These are phyloP conservation scores for Phaeosphaeriaceae sp. DNA, from an alignment of 2,329 filamentous ascomycete genomes.

Conservation along the genomic window DNA sequence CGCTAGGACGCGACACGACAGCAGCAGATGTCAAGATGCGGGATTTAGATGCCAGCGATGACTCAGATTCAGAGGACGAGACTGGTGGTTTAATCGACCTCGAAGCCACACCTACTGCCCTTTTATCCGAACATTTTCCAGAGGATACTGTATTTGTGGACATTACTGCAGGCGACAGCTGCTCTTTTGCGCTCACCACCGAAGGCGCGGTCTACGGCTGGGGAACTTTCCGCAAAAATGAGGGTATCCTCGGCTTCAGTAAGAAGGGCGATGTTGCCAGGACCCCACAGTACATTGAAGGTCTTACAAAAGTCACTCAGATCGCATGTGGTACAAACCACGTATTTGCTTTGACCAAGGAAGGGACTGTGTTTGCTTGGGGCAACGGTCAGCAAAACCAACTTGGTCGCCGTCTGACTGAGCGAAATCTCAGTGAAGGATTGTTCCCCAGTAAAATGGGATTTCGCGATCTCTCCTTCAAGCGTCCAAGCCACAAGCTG, in stretches of 20 bases:
- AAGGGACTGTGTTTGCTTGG: conserved; percentile 72
- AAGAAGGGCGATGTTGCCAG: conserved; percentile 48
- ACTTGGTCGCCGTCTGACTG: conserved; percentile 68
- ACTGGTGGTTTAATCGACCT: conserved; percentile 73
- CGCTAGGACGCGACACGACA: conserved; percentile 75
- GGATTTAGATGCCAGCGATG: conserved; percentile 60
- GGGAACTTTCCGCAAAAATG: conserved; percentile 78
- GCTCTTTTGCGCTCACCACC: conserved; percentile 76
- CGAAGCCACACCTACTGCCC: conserved; percentile 70
- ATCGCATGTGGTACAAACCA: conserved; percentile 74
- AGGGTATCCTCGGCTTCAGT: conserved; percentile 70
- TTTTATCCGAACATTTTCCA: conserved; percentile 63
- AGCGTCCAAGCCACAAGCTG: conserved; percentile 58
- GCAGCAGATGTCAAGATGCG: conserved; percentile 67
- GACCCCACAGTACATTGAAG: conserved; percentile 62
- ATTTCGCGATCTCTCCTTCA: conserved; percentile 51
- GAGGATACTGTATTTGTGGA: conserved; percentile 69
- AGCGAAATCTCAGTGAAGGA: conserved; percentile 62
- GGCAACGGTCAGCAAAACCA: conserved; percentile 75
- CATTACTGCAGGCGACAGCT: conserved; percentile 75
- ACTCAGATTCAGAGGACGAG: conserved; percentile 55
- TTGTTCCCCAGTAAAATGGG: conserved; percentile 64
- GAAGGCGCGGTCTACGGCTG: conserved; percentile 81
- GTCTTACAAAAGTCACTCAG: conserved; percentile 69
- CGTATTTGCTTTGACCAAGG: conserved; percentile 69